A percentile compares a stretch with the other conserved stretches of the same genome.
These are phyloP conservation scores for Lentinula raphanica DNA, from an alignment of 768 basidiomycete species.

Conservation along the genomic window DNA sequence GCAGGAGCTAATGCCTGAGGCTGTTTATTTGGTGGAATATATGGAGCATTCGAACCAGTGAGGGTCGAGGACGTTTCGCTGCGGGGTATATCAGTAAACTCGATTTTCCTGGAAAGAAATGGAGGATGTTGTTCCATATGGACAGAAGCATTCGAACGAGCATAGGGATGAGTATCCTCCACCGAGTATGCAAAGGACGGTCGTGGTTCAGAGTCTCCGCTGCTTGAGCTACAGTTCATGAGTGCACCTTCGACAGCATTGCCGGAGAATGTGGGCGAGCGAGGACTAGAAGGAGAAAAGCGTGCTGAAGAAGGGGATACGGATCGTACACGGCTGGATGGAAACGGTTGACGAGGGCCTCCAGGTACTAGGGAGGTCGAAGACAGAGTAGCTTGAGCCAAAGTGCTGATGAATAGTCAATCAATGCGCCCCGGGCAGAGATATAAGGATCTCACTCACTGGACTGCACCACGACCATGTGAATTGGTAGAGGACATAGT, in stretches of 20 bases:
- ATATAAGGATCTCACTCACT: too few relatives aligned
- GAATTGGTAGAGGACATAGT: slow-evolving; percentile 46
- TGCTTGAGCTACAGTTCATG: slow-evolving; percentile 14
- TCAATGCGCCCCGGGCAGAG: slow-evolving; percentile 8
- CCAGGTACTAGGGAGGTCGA: slow-evolving; percentile 42
- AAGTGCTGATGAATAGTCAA: too few relatives aligned
- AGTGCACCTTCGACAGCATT: slow-evolving; percentile 9
- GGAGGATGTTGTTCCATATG: slow-evolving; percentile 33
- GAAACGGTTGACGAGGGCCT: slow-evolving; percentile 37
- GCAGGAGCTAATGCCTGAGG: slow-evolving; percentile 10
- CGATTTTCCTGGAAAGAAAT: slow-evolving; percentile 24
- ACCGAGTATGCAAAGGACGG: slow-evolving; percentile 21
- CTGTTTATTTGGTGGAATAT: slow-evolving; percentile 6
- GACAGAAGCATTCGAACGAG: slow-evolving; percentile 59
- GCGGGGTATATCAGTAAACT: slow-evolving; percentile 27
- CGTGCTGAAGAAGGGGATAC: slow-evolving; percentile 24
- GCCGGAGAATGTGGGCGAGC: slow-evolving; percentile 16
- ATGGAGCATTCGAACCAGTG: slow-evolving; percentile 30
- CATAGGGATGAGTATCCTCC: slow-evolving; percentile 65
- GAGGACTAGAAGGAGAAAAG: slow-evolving; percentile 19
- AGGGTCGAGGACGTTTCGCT: slow-evolving; percentile 52
- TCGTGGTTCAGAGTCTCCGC: slow-evolving; percentile 11
- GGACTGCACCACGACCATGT: slow-evolving; percentile 47
- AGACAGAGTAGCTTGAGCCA: slow-evolving; percentile 59
- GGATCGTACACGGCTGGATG: slow-evolving; percentile 31